Conservation (phyloP, 176 grass and related monocot genomes). For the Lolium rigidum region DNA sequence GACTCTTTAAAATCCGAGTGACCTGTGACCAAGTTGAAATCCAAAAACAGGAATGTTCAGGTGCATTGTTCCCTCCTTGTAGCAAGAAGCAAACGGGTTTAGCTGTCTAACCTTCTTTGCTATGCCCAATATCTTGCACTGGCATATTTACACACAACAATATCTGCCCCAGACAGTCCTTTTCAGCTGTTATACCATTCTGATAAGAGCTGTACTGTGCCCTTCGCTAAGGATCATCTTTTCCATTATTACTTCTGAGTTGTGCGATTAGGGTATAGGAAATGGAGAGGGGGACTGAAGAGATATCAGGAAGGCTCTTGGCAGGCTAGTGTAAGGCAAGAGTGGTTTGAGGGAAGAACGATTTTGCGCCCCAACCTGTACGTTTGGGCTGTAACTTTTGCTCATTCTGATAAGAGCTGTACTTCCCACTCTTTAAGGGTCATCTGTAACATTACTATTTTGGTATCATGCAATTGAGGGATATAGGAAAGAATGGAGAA, state of each 20-base stretch:
- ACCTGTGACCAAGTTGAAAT: neutral
- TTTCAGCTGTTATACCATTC: constrained; percentile 28
- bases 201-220: constrained; percentile 21
- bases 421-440: neutral
- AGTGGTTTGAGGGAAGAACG: neutral
- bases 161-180: neutral
- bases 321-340: neutral
- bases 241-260: neutral
- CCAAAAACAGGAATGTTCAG: neutral
- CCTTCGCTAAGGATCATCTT: neutral
- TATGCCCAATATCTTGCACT: constrained; percentile 7
- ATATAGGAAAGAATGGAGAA: neutral
- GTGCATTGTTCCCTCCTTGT: neutral
- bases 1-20: neutral
- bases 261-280: neutral
- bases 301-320: neutral
- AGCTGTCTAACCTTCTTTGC: constrained; percentile 2
- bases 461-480: neutral
- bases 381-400: constrained; percentile 10
- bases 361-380: neutral
- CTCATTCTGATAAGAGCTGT: constrained; percentile 23
- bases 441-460: neutral
- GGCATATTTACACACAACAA: neutral
- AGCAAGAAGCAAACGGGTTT: neutral
- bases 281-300: neutral